Percentiles rank a stretch among this genome's conserved stretches.
Evolutionary conservation across 306 rosid species (phyloP).

Genomic region (Ammopiptanthus mongolicus): DNA sequence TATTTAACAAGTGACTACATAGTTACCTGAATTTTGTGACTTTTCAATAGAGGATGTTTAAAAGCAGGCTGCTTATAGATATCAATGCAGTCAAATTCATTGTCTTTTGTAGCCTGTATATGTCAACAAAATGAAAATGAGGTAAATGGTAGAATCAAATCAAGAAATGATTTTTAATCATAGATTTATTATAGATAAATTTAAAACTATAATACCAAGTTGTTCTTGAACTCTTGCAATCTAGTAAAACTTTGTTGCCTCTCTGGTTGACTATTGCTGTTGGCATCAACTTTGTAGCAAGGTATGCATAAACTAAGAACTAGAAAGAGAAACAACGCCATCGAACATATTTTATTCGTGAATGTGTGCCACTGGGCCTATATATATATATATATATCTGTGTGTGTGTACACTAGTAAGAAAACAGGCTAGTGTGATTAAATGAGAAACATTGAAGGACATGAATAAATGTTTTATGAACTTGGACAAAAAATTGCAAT

Average conservation of each 20-base stretch:
- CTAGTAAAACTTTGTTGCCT: neutral
- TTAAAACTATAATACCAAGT: neutral
- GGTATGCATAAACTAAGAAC: neutral
- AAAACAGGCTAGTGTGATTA: no score
- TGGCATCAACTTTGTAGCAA: neutral
- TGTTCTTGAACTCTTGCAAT: neutral
- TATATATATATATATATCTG: no score
- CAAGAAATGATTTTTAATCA: neutral
- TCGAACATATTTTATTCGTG: neutral
- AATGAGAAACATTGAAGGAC: no score
- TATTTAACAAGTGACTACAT: no score
- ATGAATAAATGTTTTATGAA: no score
- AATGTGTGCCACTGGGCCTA: no score
- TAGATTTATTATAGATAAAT: neutral
- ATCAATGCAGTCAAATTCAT: constrained; percentile 3
- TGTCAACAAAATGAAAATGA: neutral
- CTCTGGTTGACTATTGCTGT: neutral
- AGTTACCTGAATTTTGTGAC: constrained; percentile 5
- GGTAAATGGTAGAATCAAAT: neutral
- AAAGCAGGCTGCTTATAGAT: neutral
- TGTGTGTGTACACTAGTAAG: no score
- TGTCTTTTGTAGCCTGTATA: neutral
- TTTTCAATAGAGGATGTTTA: neutral
- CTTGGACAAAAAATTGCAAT: no score
- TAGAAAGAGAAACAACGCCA: neutral